Conservation (phyloP, 306 rosid genomes). For the Gillenia trifoliata region DNA sequence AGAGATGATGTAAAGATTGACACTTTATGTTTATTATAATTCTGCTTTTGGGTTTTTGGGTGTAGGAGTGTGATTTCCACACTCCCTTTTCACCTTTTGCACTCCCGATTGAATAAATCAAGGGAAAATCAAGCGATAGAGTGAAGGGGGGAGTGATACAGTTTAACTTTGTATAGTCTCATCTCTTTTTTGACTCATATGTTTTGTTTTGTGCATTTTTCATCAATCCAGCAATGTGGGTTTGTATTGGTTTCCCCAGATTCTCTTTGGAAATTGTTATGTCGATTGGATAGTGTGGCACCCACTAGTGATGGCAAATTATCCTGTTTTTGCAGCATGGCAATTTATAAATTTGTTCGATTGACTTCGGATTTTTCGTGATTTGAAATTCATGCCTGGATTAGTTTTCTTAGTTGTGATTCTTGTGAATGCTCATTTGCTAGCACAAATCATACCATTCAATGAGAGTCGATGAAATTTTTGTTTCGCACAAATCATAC, state of each 20-base stretch:
- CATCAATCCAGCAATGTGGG: background rate
- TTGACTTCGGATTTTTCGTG: background rate
- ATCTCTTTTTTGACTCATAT: background rate
- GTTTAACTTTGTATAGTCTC: background rate
- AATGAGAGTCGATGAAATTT: conserved; percentile 6
- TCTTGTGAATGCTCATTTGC: background rate
- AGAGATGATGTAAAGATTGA: background rate
- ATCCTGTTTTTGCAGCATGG: background rate
- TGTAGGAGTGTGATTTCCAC: background rate
- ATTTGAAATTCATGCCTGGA: background rate
- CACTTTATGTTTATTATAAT: background rate
- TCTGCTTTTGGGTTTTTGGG: background rate
- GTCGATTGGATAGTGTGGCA: background rate
- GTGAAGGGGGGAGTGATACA: background rate
- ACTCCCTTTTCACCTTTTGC: background rate
- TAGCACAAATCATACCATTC: background rate
- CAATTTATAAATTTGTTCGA: background rate
- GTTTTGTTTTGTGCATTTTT: background rate
- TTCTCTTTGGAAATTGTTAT: background rate
- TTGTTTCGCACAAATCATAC: background rate
- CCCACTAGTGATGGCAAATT: background rate
- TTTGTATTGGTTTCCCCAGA: background rate
- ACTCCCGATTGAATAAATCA: too few relatives aligned
- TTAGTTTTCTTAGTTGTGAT: background rate
- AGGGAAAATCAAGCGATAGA: background rate